Base-by-base conservation (phyloP, 768 basidiomycete species). In the Lactifluus piperatus region DNA sequence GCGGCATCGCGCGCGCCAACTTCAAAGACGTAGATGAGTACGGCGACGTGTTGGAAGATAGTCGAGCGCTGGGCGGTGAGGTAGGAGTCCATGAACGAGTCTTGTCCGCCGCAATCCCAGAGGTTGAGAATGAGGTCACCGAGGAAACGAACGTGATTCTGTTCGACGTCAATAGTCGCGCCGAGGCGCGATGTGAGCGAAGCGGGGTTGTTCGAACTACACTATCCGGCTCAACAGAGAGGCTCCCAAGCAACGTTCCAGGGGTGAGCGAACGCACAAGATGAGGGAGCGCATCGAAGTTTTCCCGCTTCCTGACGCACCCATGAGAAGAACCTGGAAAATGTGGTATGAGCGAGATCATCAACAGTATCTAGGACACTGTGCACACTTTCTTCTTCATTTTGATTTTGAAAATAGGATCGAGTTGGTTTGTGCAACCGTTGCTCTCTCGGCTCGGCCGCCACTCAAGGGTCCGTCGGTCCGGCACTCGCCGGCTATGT, bases 201-300 rank as follows among this genome's bases (percentile, higher is more conserved):
- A 1, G 97, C 94, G 27, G 92, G 90, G 67, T 95, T 92, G 70
- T 95, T 95, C 44, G 93, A 92, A 71, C 93, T 95, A 67, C n/a
- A 41, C 39, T 48, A 62, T 51, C 30, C 36, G 43, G 13, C 48
- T 54, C 65, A 68, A 60, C 46, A 45, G 30, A 51, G 62, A 52
- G 44, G 22, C 10, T 54, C 36, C 57, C 44, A 45, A n/a, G 39
- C 51, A 52, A 46, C 60, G 54, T 46, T 51, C 39, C 11, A 34
- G 34, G 34, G 32, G 60, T 37, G 50, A 51, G 49, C 30, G 46
- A 50, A 75, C 91, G 76, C 74, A 94, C 93, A 99, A 99, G 69
- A 99, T 98, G 72, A 99, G 87, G 27, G 94, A 94, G 54, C 97
- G 83, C 97, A 99, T 99, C 5, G 95, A 98, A 11, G 95, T 97